Percentiles rank a stretch among this genome's conserved stretches.
Conservation (phyloP, 2,329 filamentous ascomycete species). For the Pyrenochaeta sp. region DNA sequence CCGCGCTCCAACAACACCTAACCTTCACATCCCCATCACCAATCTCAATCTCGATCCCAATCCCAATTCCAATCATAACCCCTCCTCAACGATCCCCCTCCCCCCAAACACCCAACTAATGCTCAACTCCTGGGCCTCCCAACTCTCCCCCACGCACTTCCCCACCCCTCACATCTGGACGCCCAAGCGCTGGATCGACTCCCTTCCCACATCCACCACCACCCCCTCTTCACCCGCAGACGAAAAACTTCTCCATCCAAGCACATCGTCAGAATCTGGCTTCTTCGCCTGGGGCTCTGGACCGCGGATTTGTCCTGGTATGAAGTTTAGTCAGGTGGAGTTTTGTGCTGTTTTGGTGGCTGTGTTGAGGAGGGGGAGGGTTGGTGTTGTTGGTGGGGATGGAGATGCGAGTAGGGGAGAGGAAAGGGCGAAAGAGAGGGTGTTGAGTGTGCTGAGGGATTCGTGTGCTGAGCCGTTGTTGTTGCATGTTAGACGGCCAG, state of each 20-base stretch:
- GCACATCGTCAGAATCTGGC: neutral
- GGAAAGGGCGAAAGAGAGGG: constrained; percentile 6
- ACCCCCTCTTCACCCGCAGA: neutral
- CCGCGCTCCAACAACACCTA: constrained; percentile 10
- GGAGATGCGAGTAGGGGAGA: neutral
- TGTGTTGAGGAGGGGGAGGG: constrained; percentile 18
- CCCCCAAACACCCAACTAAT: constrained; percentile 22
- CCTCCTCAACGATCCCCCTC: constrained; percentile 9
- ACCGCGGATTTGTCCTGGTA: constrained; percentile 61
- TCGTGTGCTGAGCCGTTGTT: constrained; percentile 19
- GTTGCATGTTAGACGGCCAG: constrained; percentile 16
- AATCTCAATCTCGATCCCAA: neutral
- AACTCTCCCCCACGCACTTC: constrained; percentile 40
- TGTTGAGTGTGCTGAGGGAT: constrained; percentile 18
- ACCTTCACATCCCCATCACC: constrained; percentile 11
- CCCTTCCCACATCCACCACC: constrained; percentile 1
- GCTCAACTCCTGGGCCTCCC: constrained; percentile 33
- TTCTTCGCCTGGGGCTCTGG: constrained; percentile 61
- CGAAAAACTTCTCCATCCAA: constrained; percentile 14
- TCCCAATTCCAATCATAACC: neutral
- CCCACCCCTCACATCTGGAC: constrained; percentile 35
- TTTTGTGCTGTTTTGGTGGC: constrained; percentile 57
- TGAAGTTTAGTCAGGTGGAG: constrained; percentile 66
- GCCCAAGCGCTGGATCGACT: constrained; percentile 46
- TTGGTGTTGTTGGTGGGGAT: constrained; percentile 5